Conservation (phyloP, 495 filamentous ascomycete species). For the Neurospora terricola region DNA sequence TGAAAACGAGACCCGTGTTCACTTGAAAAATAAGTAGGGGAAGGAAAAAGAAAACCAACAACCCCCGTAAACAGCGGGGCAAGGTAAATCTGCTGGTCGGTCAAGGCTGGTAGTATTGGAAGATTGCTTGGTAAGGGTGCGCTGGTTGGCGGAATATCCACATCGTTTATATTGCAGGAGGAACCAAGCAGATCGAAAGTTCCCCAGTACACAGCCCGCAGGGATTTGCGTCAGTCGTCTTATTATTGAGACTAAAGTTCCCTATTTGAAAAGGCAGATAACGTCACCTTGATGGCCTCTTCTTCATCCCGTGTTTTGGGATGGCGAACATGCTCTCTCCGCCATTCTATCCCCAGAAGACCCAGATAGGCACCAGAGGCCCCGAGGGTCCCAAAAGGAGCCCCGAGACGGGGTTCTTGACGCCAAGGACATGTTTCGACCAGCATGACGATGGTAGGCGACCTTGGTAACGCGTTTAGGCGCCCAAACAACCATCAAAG, state of each 20-base stretch:
- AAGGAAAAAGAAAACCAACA: not conserved
- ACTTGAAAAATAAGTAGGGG: not conserved
- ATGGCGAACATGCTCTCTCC: not conserved
- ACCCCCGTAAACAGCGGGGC: not conserved
- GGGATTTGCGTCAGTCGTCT: not conserved
- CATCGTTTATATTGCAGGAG: constrained; percentile 9
- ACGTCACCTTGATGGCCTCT: not conserved
- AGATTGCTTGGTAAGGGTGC: not conserved
- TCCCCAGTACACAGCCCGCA: not conserved
- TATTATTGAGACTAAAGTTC: not conserved
- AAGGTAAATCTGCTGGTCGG: not conserved
- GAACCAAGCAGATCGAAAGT: not conserved
- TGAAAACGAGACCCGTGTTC: not conserved
- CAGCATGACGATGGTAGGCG: constrained; percentile 22
- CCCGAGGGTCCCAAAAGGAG: not conserved
- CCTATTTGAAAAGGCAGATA: not conserved
- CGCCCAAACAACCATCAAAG: constrained; percentile 40
- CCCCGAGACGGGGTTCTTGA: constrained; percentile 11
- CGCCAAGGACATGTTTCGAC: constrained; percentile 22
- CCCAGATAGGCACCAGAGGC: not conserved
- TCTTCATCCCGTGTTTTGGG: not conserved
- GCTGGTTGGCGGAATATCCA: constrained; percentile 17
- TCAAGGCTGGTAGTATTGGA: not conserved
- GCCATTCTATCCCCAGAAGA: not conserved
- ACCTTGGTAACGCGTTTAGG: constrained; percentile 14